phyloP scores from a whole-genome alignment of 169 alveolate species.

The Perkinsus marinus region DNA sequence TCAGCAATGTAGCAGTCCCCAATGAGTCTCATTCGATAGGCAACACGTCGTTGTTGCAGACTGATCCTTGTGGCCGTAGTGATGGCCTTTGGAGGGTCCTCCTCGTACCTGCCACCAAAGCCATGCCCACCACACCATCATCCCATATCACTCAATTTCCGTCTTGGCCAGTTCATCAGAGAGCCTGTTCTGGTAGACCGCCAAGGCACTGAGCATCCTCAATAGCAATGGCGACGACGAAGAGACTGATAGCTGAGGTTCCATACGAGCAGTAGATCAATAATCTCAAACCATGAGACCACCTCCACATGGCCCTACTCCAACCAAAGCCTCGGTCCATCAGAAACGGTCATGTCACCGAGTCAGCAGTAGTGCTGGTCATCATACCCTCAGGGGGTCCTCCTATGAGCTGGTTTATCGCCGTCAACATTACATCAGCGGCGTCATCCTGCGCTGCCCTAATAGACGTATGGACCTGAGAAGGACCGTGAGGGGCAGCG shows the following conservation, averaged over 20 bases:
- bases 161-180: not conserved
- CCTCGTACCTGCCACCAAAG: not conserved
- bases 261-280: not conserved
- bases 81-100: not conserved
- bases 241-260: not conserved
- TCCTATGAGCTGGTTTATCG: not conserved
- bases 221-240: not conserved
- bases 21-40: not conserved
- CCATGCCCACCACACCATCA: not conserved
- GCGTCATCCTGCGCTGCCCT: not conserved
- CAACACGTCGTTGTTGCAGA: not conserved
- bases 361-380: too few relatives aligned
- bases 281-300: not conserved
- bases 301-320: too few relatives aligned
- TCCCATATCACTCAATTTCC: not conserved
- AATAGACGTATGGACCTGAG: not conserved
- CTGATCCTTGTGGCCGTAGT: not conserved
- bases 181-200: not conserved
- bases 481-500: not conserved
- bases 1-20: not conserved
- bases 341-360: too few relatives aligned
- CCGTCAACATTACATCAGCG: not conserved
- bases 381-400: too few relatives aligned
- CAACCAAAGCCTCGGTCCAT: too few relatives aligned
- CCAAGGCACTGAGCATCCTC: not conserved